These are phyloP conservation scores for Fusarium protoensiforme DNA, from an alignment of 2,329 filamentous ascomycete genomes.

Conservation along the genomic window DNA sequence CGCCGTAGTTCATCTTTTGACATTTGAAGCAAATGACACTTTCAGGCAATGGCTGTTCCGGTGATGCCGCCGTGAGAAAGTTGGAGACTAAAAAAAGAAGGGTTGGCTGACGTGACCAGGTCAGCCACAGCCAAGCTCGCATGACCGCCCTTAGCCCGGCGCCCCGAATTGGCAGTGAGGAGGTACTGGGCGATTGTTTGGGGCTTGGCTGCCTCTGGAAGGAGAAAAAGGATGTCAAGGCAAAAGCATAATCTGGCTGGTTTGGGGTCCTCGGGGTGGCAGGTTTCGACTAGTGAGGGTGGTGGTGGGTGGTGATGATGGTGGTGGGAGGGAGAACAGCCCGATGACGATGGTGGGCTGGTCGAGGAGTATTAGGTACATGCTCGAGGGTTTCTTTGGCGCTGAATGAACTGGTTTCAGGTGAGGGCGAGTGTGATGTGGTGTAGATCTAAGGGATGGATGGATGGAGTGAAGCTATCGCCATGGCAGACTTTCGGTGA, in stretches of 20 bases:
- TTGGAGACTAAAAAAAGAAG: not conserved
- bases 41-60: conserved; percentile 6
- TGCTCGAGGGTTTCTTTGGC: not conserved
- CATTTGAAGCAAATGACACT: conserved; percentile 13
- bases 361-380: conserved; percentile 24
- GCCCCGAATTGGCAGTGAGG: not conserved
- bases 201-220: not conserved
- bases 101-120: conserved; percentile 33
- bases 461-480: conserved; percentile 1
- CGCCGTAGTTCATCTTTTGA: not conserved
- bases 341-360: conserved; percentile 20
- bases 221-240: not conserved
- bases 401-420: conserved; percentile 3
- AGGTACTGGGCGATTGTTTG: not conserved
- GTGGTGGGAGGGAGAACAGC: not conserved
- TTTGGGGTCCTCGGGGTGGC: not conserved
- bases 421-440: conserved; percentile 11
- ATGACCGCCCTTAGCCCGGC: conserved; percentile 22
- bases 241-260: not conserved
- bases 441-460: conserved; percentile 19
- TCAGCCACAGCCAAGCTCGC: conserved; percentile 20
- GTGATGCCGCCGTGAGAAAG: conserved; percentile 4
- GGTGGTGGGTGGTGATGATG: not conserved
- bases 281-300: not conserved
- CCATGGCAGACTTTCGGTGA: not conserved